A percentile compares a stretch with the other conserved stretches of the same genome.
These are phyloP conservation scores for Apiospora phragmitis DNA, from an alignment of 2,329 filamentous ascomycete species.

Conservation along the genomic window DNA sequence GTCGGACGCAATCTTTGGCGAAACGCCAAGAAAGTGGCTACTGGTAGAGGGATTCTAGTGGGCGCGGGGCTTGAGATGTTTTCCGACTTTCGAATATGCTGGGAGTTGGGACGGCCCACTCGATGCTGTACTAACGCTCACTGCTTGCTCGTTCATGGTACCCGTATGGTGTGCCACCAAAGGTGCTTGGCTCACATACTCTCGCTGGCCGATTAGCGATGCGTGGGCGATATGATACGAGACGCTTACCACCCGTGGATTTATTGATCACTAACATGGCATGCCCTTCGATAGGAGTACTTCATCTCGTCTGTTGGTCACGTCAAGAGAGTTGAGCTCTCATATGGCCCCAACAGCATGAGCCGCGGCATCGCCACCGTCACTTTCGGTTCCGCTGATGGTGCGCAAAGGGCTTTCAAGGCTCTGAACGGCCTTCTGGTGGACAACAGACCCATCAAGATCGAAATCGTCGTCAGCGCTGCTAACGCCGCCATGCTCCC, in stretches of 20 bases:
- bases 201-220: neutral
- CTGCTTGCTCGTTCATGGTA: constrained; percentile 61
- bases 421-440: constrained; percentile 87
- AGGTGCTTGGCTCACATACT: constrained; percentile 19
- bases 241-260: constrained; percentile 33
- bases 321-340: constrained; percentile 88
- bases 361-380: constrained; percentile 93
- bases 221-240: constrained; percentile 24
- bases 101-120: neutral
- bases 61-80: constrained; percentile 7
- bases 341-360: constrained; percentile 87
- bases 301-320: constrained; percentile 84
- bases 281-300: constrained; percentile 81
- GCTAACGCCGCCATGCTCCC: constrained; percentile 69
- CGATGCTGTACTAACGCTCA: constrained; percentile 32
- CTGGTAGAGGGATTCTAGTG: neutral
- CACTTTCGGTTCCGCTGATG: constrained; percentile 77
- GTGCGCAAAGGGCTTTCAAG: constrained; percentile 80
- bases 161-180: constrained; percentile 27
- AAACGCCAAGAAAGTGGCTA: neutral
- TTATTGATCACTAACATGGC: constrained; percentile 65
- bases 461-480: constrained; percentile 87
- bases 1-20: neutral
- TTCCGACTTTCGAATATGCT: neutral
- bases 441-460: constrained; percentile 89